Evolutionary conservation across 495 filamentous ascomycete species (phyloP).

Genomic region (Neurospora pannonica): DNA sequence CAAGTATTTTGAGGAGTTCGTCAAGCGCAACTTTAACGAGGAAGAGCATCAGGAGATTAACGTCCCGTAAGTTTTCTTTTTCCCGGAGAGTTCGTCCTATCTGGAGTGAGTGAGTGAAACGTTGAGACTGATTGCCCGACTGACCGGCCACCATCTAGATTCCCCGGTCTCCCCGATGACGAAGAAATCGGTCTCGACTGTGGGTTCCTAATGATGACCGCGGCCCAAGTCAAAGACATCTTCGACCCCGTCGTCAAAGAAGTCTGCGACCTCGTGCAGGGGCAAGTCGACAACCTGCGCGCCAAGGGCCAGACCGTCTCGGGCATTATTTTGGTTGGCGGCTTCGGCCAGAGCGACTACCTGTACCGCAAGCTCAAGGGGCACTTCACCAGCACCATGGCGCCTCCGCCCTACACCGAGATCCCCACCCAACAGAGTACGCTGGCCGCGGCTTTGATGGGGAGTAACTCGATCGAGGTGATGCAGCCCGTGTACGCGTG

Average conservation of each 20-base stretch:
- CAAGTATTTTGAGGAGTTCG: constrained; percentile 55
- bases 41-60: constrained; percentile 61
- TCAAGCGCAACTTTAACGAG: constrained; percentile 67
- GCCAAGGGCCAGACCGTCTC: constrained; percentile 54
- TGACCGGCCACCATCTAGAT: constrained; percentile 21
- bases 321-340: constrained; percentile 59
- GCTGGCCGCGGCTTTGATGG: neutral
- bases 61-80: constrained; percentile 40
- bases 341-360: constrained; percentile 60
- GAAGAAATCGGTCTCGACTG: constrained; percentile 50
- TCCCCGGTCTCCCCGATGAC: constrained; percentile 63
- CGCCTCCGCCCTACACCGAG: constrained; percentile 46
- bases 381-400: constrained; percentile 52
- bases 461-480: constrained; percentile 45
- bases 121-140: neutral
- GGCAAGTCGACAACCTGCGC: constrained; percentile 50
- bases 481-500: constrained; percentile 71
- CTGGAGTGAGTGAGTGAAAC: neutral
- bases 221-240: constrained; percentile 50
- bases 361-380: constrained; percentile 55
- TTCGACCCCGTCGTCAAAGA: constrained; percentile 59
- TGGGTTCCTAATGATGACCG: constrained; percentile 56
- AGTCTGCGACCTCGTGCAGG: constrained; percentile 50
- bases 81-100: neutral
- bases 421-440: constrained; percentile 42